Evolutionary conservation across 2,329 filamentous ascomycete species (phyloP).

Genomic region (Rhynchosporium secalis): DNA sequence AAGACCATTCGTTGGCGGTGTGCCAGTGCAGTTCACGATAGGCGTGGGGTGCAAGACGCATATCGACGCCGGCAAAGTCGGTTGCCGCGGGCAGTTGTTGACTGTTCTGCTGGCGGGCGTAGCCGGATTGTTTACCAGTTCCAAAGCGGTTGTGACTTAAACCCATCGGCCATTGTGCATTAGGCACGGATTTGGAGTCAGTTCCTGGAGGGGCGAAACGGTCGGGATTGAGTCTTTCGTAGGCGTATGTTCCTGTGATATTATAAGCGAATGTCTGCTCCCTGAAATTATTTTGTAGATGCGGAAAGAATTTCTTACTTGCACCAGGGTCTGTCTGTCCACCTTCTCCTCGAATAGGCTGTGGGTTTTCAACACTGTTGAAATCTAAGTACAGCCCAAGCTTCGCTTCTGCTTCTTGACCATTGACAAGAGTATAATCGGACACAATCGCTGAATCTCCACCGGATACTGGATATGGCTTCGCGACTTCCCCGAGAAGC

Average conservation of each 20-base stretch:
- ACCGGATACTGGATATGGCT: conserved; percentile 42
- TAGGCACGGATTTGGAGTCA: conserved; percentile 49
- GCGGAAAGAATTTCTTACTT: conserved; percentile 17
- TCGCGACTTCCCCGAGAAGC: conserved; percentile 45
- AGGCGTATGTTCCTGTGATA: conserved; percentile 44
- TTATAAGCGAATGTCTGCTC: not conserved
- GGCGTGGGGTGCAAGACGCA: conserved; percentile 56
- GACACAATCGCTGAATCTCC: conserved; percentile 44
- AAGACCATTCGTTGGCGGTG: conserved; percentile 52
- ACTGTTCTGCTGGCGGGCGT: conserved; percentile 58
- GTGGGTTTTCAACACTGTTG: conserved; percentile 50
- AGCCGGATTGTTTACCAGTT: conserved; percentile 46
- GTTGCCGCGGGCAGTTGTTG: conserved; percentile 49
- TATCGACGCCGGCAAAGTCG: conserved; percentile 58
- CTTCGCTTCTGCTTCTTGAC: conserved; percentile 51
- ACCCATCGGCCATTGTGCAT: conserved; percentile 56
- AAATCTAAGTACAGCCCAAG: conserved; percentile 56
- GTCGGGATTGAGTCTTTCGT: conserved; percentile 57
- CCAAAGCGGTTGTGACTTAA: conserved; percentile 49
- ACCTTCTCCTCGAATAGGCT: conserved; percentile 52
- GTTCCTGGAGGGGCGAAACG: conserved; percentile 54
- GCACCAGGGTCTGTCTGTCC: conserved; percentile 55
- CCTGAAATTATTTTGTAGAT: not conserved
- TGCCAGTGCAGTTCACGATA: conserved; percentile 68
- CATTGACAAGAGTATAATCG: conserved; percentile 47